These are phyloP conservation scores for Neurospora sp. DNA, from an alignment of 495 filamentous ascomycete genomes.

Conservation along the genomic window DNA sequence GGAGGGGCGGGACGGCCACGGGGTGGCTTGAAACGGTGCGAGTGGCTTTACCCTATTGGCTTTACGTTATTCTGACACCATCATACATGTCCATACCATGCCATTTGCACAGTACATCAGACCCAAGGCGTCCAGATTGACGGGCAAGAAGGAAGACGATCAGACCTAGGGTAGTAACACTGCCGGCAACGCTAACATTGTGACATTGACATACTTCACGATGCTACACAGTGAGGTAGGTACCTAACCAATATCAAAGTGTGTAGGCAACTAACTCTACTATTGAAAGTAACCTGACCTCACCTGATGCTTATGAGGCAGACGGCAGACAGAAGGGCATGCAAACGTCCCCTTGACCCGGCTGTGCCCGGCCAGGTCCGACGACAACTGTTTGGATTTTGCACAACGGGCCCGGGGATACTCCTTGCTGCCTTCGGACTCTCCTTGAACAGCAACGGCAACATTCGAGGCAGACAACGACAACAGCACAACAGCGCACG, in stretches of 20 bases:
- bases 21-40: neutral
- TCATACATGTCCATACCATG: neutral
- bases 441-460: neutral
- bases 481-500: neutral
- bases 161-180: neutral
- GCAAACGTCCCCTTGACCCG: neutral
- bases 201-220: neutral
- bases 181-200: neutral
- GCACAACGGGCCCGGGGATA: neutral
- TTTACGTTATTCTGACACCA: neutral
- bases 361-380: neutral
- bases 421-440: neutral
- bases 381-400: neutral
- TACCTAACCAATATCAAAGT: neutral
- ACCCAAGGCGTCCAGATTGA: neutral
- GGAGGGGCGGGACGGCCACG: neutral
- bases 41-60: neutral
- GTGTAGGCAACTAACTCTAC: neutral
- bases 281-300: neutral
- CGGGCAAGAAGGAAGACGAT: neutral
- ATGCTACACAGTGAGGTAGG: neutral
- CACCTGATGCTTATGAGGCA: neutral
- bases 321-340: neutral
- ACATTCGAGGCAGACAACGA: neutral
- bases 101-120: neutral